Base-by-base conservation (phyloP, 176 grass and related monocot species). In the Elymus sibiricus region DNA sequence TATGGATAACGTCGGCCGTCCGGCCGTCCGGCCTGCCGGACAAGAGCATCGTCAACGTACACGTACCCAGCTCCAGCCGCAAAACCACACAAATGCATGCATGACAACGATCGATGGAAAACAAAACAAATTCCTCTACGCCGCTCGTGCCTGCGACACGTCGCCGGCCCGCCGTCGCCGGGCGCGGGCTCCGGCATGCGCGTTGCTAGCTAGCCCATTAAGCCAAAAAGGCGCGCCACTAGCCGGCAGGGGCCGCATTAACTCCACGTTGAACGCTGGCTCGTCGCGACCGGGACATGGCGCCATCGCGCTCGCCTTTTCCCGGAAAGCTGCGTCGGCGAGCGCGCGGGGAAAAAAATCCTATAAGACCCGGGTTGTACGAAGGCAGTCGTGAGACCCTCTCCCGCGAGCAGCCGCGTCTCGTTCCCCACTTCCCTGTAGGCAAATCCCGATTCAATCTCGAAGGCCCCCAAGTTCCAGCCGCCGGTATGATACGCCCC, bases 211-310 rank as follows among this genome's bases (percentile, higher is more conserved):
- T 6, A 71, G 19, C 34, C 69, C 9, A 62, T 69, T 46, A 77
- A 68, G 60, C 60, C 47, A 1, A 38, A 83, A 85, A 89, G 74
- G 65, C 5, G 55, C 9, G 32, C 64, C 17, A 31, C 59, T 24
- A 62, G 64, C 39, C 39, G 69, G 1, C 59, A 19, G 17, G 32
- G 7, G 24, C 21, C 13, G 28, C 65, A 76, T 75, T 74, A 66
- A 85, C 82, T 25, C 56, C 29, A 53, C 56, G 40, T 80, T 75
- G 87, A 89, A 60, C 77, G 28, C 35, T 64, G 22, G 22, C 22
- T 21, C 32, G 17, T 53, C 35, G 22, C 34, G 25, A 9, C 62
- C 11, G 10, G 53, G 69, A 19, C 35, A 15, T 1, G 58, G 31
- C 44, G 79, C 26, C 79, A 28, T 71, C 60, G 12, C 26, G 15